Conservation (phyloP, 148 eudicot genomes). For the Simmondsia chinensis region DNA sequence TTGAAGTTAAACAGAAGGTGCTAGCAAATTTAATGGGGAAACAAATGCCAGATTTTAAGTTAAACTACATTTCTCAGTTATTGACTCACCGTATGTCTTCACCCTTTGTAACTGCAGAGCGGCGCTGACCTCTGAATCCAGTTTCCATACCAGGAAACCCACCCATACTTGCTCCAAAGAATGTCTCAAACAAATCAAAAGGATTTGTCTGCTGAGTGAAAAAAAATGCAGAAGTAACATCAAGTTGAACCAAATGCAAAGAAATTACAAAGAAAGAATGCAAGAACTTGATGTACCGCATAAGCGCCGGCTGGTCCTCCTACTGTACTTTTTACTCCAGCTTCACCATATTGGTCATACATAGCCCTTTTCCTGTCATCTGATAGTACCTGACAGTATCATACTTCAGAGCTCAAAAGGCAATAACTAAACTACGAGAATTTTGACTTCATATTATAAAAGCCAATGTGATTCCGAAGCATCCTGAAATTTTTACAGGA, state of each 20-base stretch:
- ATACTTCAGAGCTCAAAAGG: conserved; percentile 37
- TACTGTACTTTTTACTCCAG: conserved; percentile 76
- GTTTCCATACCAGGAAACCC: conserved; percentile 71
- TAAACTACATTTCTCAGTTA: conserved; percentile 2
- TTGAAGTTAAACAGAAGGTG: too few species aligned
- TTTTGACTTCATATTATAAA: conserved; percentile 2
- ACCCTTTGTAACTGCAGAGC: conserved; percentile 73
- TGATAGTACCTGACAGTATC: conserved; percentile 90
- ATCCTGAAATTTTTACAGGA: too few species aligned
- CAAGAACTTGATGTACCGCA: conserved; percentile 43
- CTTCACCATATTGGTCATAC: conserved; percentile 98
- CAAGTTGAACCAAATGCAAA: conserved; percentile 3
- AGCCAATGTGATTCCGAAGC: background rate
- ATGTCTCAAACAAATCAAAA: conserved; percentile 96
- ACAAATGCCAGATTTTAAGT: background rate
- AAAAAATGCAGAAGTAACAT: background rate
- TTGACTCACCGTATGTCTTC: conserved; percentile 91
- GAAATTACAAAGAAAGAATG: conserved; percentile 1
- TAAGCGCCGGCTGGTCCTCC: conserved; percentile 82
- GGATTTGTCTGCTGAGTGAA: conserved; percentile 63
- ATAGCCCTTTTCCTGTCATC: conserved; percentile 94
- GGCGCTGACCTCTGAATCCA: conserved; percentile 69
- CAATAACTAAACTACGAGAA: background rate
- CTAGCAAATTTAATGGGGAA: background rate
- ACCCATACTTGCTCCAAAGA: conserved; percentile 83